Percentiles rank a stretch among this genome's conserved stretches.
phyloP scores from a whole-genome alignment of 2,329 filamentous ascomycete genomes.

The Colletotrichum sp. region DNA sequence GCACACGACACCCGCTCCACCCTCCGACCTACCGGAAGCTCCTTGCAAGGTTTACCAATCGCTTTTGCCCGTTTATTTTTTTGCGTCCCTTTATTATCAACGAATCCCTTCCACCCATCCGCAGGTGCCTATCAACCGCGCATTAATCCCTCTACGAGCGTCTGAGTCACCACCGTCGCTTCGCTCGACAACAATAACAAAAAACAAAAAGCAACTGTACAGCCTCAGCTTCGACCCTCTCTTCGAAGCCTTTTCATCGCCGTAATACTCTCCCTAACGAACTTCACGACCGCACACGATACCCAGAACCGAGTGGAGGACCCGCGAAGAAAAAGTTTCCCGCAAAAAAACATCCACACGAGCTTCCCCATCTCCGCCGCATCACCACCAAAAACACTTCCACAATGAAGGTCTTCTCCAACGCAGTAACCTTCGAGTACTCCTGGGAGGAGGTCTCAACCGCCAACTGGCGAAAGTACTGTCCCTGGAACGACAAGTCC shows the following conservation, averaged over 20 bases:
- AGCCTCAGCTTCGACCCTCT: background rate
- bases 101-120: background rate
- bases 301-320: background rate
- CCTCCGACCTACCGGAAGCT: conserved; percentile 6
- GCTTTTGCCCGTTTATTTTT: background rate
- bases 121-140: background rate
- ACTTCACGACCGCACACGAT: background rate
- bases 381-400: background rate
- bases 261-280: background rate
- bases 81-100: conserved; percentile 11
- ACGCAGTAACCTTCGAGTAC: conserved; percentile 90
- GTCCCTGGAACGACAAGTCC: conserved; percentile 98
- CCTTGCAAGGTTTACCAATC: conserved; percentile 6
- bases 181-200: background rate
- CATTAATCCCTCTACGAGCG: background rate
- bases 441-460: conserved; percentile 98
- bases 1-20: conserved; percentile 23
- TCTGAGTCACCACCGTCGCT: conserved; percentile 3
- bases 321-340: background rate
- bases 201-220: background rate
- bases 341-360: background rate
- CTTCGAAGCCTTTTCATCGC: background rate
- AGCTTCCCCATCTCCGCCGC: background rate
- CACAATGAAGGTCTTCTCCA: conserved; percentile 94
- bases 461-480: conserved; percentile 98